Evolutionary conservation across 805 yeast genomes (phyloP).

Genomic region (Saturnispora hagleri): DNA sequence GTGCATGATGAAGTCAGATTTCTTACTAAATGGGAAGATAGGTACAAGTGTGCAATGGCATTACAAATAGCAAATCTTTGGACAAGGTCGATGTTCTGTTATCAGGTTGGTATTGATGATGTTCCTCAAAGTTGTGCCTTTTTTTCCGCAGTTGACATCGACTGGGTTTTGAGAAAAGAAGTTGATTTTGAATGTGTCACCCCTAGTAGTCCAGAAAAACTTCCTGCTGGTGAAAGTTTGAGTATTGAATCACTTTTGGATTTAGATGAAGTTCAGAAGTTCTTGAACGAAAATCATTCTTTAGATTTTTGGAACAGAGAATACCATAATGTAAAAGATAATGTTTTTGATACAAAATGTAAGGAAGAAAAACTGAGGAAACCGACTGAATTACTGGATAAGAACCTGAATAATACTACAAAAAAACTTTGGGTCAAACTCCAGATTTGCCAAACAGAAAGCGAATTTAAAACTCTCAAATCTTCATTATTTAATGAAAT

Average conservation of each 20-base stretch:
- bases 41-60: conserved; percentile 69
- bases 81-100: conserved; percentile 94
- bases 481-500: conserved; percentile 14
- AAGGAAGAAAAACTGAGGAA: conserved; percentile 6
- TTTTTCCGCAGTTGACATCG: conserved; percentile 89
- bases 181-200: conserved; percentile 88
- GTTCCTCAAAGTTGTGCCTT: conserved; percentile 94
- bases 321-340: not conserved
- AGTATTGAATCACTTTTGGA: conserved; percentile 47
- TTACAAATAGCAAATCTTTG: conserved; percentile 85
- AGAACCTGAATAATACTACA: conserved; percentile 16
- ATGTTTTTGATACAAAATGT: not conserved
- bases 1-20: conserved; percentile 95
- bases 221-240: conserved; percentile 72
- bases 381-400: conserved; percentile 24
- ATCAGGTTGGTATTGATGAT: conserved; percentile 80
- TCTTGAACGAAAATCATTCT: conserved; percentile 12
- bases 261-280: conserved; percentile 26
- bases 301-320: conserved; percentile 2
- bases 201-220: conserved; percentile 67
- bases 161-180: conserved; percentile 80
- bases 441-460: conserved; percentile 23
- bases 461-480: conserved; percentile 24
- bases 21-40: conserved; percentile 63
- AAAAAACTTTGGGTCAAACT: conserved; percentile 21